These are phyloP conservation scores for Cupressus sempervirens DNA, from an alignment of 75 land plant species.

Conservation along the genomic window DNA sequence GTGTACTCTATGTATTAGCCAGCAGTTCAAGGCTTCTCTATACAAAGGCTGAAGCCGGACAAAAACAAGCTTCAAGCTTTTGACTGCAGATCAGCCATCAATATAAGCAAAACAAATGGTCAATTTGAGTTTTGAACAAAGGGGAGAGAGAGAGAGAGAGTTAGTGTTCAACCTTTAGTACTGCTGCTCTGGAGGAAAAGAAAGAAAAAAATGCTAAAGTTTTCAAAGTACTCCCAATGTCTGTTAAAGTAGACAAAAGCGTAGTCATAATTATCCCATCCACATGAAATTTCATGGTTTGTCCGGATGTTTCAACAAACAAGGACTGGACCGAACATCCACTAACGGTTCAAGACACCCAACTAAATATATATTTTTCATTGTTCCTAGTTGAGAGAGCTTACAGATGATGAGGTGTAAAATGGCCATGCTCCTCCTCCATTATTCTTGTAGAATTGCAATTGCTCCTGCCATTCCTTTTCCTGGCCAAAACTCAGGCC, in stretches of 20 bases:
- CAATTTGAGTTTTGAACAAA: neutral
- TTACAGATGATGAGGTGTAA: slow-evolving; percentile 10
- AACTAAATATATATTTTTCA: neutral
- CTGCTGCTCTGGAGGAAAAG: neutral
- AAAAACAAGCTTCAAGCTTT: neutral
- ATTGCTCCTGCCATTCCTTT: neutral
- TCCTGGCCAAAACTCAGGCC: neutral
- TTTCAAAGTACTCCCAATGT: neutral
- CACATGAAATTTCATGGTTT: neutral
- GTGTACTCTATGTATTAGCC: neutral
- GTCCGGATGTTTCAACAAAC: slow-evolving; percentile 3
- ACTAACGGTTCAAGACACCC: neutral
- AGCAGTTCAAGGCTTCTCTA: neutral
- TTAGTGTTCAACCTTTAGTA: neutral
- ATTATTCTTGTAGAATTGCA: slow-evolving; percentile 1
- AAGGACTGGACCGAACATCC: neutral
- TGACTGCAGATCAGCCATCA: neutral
- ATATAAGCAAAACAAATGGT: neutral
- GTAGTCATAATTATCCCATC: neutral
- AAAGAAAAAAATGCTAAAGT: neutral
- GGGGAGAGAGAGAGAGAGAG: neutral
- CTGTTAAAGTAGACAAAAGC: neutral
- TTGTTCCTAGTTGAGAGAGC: slow-evolving; percentile 1
- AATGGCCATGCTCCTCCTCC: neutral
- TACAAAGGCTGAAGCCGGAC: neutral